These are phyloP conservation scores for Casuarina equisetifolia DNA, from an alignment of 306 rosid species.

Conservation along the genomic window DNA sequence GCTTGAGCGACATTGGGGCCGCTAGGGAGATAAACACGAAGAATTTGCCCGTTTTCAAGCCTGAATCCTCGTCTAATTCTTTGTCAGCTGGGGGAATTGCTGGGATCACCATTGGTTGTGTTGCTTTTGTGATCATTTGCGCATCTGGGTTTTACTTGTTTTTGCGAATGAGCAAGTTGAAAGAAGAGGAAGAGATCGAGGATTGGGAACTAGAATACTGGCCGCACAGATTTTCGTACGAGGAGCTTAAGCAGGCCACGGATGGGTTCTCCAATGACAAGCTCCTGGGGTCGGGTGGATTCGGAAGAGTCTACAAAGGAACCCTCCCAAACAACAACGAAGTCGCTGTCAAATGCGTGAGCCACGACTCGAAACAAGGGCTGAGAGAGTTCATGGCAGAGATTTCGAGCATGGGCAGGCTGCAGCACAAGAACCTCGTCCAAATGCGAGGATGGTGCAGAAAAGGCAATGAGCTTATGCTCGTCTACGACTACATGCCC, in stretches of 20 bases:
- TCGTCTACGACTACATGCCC: conserved; percentile 89
- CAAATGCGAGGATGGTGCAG: conserved; percentile 97
- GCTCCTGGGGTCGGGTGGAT: conserved; percentile 77
- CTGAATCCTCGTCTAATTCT: conserved; percentile 30
- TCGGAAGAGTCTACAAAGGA: conserved; percentile 82
- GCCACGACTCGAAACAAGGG: conserved; percentile 92
- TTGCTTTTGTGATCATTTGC: conserved; percentile 32
- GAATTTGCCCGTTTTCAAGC: conserved; percentile 53
- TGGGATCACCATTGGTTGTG: conserved; percentile 52
- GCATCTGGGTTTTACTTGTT: conserved; percentile 31
- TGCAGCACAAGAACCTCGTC: conserved; percentile 84
- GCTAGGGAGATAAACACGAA: conserved; percentile 62
- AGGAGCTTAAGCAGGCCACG: conserved; percentile 64
- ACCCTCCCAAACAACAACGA: conserved; percentile 45
- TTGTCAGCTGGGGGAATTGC: conserved; percentile 53
- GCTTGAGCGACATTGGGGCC: conserved; percentile 64
- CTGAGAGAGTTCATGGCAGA: conserved; percentile 90
- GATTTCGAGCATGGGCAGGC: conserved; percentile 86
- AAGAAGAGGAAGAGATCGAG: conserved; percentile 72
- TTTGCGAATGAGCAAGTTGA: conserved; percentile 47
- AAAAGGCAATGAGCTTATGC: conserved; percentile 63
- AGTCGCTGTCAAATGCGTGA: conserved; percentile 87
- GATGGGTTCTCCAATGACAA: conserved; percentile 44
- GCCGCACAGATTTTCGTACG: conserved; percentile 83
- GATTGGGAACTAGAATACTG: conserved; percentile 92